Percentiles rank a stretch among this genome's conserved stretches.
Conservation (phyloP, 2,329 filamentous ascomycete genomes). For the Aphanoascus verrucosus region DNA sequence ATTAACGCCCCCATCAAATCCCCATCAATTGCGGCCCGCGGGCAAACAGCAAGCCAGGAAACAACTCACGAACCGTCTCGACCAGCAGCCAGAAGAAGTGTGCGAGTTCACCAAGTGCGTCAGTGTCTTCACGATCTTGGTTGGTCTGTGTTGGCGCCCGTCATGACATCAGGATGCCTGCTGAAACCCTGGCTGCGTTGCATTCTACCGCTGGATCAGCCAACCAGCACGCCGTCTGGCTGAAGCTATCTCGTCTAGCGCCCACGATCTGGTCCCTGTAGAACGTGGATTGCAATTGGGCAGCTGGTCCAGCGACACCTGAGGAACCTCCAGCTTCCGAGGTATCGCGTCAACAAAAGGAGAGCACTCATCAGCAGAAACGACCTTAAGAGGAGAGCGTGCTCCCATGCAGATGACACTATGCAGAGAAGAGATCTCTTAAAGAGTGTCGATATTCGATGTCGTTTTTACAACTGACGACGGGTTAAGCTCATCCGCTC, state of each 20-base stretch:
- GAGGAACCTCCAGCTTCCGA: background rate
- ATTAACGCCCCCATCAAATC: background rate
- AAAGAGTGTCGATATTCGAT: too few relatives aligned
- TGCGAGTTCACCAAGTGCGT: background rate
- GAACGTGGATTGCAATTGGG: background rate
- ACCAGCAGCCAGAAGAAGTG: background rate
- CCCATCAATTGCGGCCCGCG: background rate
- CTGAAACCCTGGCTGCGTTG: conserved; percentile 12
- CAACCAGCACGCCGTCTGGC: background rate
- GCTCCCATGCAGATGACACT: too few relatives aligned
- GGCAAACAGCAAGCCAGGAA: background rate
- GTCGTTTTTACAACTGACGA: background rate
- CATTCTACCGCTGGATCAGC: background rate
- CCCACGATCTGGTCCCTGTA: background rate
- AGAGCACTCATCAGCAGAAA: background rate
- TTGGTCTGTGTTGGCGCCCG: background rate
- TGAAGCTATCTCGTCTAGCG: background rate
- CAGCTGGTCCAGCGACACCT: too few relatives aligned
- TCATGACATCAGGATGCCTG: conserved; percentile 13
- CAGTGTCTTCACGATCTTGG: background rate
- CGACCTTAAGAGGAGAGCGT: background rate
- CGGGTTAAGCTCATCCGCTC: background rate
- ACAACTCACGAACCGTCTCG: background rate
- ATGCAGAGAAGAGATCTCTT: too few relatives aligned
- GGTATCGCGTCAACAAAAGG: too few relatives aligned